Base-by-base conservation (phyloP, 1,284 basidiomycete species). In the Tilletiaria anomala region DNA sequence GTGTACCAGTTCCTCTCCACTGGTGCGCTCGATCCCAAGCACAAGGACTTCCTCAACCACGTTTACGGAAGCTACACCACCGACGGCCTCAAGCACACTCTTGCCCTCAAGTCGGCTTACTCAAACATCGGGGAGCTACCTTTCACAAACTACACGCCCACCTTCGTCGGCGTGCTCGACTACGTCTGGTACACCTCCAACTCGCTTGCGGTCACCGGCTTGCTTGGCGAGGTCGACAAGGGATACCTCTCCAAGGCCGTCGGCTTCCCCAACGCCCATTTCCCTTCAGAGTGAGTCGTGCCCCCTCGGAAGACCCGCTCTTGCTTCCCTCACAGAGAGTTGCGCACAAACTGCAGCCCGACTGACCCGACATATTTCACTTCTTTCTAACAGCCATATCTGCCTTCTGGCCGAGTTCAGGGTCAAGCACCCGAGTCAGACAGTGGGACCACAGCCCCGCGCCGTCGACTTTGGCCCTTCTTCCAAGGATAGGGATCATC, bases 251-350 rank as follows among this genome's bases (percentile, higher is more conserved):
- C 80, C 58, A 88, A 86, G 70, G 79, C 79, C 8, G 89, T 96
- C 40, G 93, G 93, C 21, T 97, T 97, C 75, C 91, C 91, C 32
- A 93, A 94, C 67, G 79, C 81, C 5, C 86, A 94, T 67, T 93
- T 89, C 75, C 87, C 89, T 10, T 61, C 57, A 21, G 65, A 68
- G n/a, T n/a, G n/a, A 18, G 16, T 6, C 16, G 35, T 37, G 5
- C 20, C 14, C 29, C 10, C 17, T 10, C 32, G 32, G 20, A 5
- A n/a, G n/a, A n/a, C n/a, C n/a, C n/a, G n/a, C n/a, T n/a, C n/a
- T n/a, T n/a, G n/a, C n/a, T n/a, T 5, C 39, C 11, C 11, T 12
- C 5, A 32, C 12, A 40, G 16, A 17, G 10, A 17, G 5, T 14
- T 20, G 36, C 18, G 34, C 20, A 6, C 6, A 15, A 15, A 22